phyloP scores from a whole-genome alignment of 1,284 basidiomycete genomes.

The Exobasidium rhododendri region DNA sequence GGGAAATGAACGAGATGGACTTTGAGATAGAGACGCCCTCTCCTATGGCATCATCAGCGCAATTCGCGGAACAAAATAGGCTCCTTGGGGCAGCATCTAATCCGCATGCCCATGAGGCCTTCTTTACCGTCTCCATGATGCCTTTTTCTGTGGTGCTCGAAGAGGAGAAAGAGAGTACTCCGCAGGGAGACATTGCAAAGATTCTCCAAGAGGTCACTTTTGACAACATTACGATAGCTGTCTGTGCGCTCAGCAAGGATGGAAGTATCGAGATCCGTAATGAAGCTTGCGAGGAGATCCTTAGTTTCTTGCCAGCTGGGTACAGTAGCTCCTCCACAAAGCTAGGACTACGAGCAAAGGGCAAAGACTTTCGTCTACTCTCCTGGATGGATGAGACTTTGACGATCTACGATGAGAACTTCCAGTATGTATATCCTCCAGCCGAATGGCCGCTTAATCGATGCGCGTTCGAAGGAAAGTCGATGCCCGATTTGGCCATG shows the following conservation, averaged over 20 bases:
- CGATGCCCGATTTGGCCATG: constrained; percentile 25
- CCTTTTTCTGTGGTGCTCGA: too few species aligned
- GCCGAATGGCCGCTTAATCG: constrained; percentile 40
- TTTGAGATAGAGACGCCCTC: too few species aligned
- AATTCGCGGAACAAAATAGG: too few species aligned
- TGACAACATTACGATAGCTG: constrained; percentile 32
- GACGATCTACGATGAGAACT: constrained; percentile 42
- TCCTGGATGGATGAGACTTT: constrained; percentile 37
- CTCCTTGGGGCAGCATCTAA: too few species aligned
- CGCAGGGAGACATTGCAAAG: constrained; percentile 18
- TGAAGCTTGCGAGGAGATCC: constrained; percentile 38
- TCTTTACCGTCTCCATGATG: too few species aligned
- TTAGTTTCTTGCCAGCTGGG: constrained; percentile 27
- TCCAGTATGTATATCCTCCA: constrained; percentile 31
- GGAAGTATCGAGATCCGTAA: constrained; percentile 40
- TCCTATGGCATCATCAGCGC: too few species aligned
- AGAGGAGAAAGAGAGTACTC: too few species aligned
- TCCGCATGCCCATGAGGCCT: too few species aligned
- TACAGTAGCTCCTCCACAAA: constrained; percentile 9
- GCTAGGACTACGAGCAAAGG: too few species aligned
- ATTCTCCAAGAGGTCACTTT: constrained; percentile 35
- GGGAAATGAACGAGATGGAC: too few species aligned
- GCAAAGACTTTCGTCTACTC: constrained; percentile 25
- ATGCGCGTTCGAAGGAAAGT: constrained; percentile 34
- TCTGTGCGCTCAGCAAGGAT: constrained; percentile 41